A percentile compares a stretch with the other conserved stretches of the same genome.
phyloP scores from a whole-genome alignment of 768 basidiomycete species.

The Lanmaoa pseudosensibilis region DNA sequence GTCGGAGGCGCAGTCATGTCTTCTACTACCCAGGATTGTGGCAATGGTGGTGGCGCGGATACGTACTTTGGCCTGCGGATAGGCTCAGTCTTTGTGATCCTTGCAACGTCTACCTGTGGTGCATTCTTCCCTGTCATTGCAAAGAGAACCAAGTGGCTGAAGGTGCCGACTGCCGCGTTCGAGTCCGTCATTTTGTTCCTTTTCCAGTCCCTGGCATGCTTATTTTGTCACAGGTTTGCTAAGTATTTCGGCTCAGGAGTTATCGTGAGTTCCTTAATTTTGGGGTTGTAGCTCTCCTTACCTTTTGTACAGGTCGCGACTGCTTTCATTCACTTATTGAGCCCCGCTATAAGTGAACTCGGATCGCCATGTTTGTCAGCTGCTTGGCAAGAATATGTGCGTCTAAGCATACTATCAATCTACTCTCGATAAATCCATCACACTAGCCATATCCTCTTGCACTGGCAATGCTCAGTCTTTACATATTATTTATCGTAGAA shows the following conservation, averaged over 20 bases:
- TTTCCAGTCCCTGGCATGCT: not conserved
- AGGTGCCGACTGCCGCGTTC: conserved; percentile 44
- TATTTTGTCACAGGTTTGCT: conserved; percentile 54
- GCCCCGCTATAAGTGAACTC: conserved; percentile 73
- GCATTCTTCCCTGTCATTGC: conserved; percentile 74
- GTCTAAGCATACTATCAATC: conserved; percentile 22
- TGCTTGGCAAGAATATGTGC: conserved; percentile 74
- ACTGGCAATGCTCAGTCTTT: conserved; percentile 78
- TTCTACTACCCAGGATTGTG: conserved; percentile 38
- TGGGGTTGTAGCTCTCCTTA: not conserved
- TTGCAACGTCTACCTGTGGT: conserved; percentile 56
- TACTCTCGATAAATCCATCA: not conserved
- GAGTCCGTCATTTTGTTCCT: conserved; percentile 51
- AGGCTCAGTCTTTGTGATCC: conserved; percentile 74
- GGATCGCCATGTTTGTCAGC: conserved; percentile 64
- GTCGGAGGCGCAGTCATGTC: conserved; percentile 21
- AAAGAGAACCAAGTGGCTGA: conserved; percentile 48
- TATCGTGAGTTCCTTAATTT: conserved; percentile 52
- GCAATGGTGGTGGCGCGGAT: conserved; percentile 51
- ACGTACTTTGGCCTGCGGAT: conserved; percentile 56
- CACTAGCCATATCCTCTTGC: conserved; percentile 78
- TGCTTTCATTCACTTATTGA: conserved; percentile 81
- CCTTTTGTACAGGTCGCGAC: conserved; percentile 68
- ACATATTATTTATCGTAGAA: conserved; percentile 81
- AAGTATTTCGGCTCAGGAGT: conserved; percentile 92